Conservation (phyloP, 2,329 filamentous ascomycete species). For the Monilinia polystroma region DNA sequence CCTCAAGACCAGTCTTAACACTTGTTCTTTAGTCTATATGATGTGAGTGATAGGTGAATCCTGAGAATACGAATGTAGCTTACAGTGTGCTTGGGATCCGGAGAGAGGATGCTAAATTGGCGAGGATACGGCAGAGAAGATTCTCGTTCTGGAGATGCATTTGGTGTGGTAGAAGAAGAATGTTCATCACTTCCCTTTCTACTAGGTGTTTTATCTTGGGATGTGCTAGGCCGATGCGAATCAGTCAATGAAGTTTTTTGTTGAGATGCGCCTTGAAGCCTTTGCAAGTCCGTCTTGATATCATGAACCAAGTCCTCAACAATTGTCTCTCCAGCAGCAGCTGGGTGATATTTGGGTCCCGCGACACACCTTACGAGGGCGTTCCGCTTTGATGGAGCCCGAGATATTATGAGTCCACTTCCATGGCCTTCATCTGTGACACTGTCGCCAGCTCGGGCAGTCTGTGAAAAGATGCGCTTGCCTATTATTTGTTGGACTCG, state of each 20-base stretch:
- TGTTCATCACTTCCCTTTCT: not conserved
- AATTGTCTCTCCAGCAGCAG: conserved; percentile 4
- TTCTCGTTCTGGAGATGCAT: not conserved
- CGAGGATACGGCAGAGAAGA: conserved; percentile 7
- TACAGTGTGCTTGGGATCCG: conserved; percentile 21
- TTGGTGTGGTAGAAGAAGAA: not conserved
- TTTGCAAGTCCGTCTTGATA: conserved; percentile 4
- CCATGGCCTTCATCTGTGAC: not conserved
- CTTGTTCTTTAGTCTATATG: conserved; percentile 17
- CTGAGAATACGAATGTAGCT: not conserved
- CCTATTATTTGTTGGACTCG: not conserved
- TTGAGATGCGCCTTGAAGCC: not conserved
- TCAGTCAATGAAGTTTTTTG: not conserved
- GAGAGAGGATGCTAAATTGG: conserved; percentile 22
- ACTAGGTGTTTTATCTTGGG: not conserved
- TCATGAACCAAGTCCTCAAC: not conserved
- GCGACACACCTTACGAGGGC: not conserved
- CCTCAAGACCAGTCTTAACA: not conserved
- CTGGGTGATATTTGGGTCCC: not conserved
- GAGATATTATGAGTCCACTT: not conserved
- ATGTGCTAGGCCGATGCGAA: not conserved
- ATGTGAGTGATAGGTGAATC: conserved; percentile 8
- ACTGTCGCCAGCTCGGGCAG: conserved; percentile 4
- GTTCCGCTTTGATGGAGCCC: not conserved
- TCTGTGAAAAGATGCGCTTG: conserved; percentile 7